phyloP scores from a whole-genome alignment of 441 rosid genomes.

The Brassica balearica region DNA sequence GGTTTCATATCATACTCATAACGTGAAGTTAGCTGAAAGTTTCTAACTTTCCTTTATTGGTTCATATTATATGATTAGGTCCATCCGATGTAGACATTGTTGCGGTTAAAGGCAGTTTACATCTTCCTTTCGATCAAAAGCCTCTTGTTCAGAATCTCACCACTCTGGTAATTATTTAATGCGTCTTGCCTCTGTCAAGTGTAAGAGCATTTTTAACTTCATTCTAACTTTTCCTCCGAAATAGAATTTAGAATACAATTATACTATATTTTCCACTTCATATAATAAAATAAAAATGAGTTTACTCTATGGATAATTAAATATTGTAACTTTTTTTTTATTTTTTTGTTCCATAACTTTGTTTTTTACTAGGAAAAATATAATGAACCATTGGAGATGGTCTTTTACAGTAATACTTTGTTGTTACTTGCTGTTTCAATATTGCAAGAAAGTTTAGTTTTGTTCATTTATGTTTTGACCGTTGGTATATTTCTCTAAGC shows the following conservation, averaged over 20 bases:
- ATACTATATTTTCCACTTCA: too few species aligned
- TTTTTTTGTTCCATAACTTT: too few species aligned
- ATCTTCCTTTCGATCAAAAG: conserved; percentile 78
- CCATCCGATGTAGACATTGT: conserved; percentile 64
- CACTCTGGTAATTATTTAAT: conserved; percentile 60
- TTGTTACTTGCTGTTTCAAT: not conserved
- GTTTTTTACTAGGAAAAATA: too few species aligned
- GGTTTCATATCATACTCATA: not conserved
- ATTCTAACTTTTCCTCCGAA: too few species aligned
- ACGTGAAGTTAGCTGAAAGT: conserved; percentile 11
- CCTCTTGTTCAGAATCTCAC: conserved; percentile 87
- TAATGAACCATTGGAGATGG: too few species aligned
- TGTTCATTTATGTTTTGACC: too few species aligned
- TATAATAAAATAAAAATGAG: too few species aligned
- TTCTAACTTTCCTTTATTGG: conserved; percentile 22
- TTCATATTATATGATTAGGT: conserved; percentile 51
- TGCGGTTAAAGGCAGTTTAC: conserved; percentile 80
- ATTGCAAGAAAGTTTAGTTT: too few species aligned
- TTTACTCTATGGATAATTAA: too few species aligned
- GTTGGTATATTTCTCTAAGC: not conserved
- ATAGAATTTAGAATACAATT: too few species aligned
- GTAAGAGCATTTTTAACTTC: not conserved
- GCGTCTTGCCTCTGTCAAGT: conserved; percentile 15
- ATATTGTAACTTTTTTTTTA: too few species aligned
- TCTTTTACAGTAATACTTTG: not conserved